A percentile compares a stretch with the other conserved stretches of the same genome.
Conservation (phyloP, 352 stramenopile genomes). For the Pythium aristosporum region DNA sequence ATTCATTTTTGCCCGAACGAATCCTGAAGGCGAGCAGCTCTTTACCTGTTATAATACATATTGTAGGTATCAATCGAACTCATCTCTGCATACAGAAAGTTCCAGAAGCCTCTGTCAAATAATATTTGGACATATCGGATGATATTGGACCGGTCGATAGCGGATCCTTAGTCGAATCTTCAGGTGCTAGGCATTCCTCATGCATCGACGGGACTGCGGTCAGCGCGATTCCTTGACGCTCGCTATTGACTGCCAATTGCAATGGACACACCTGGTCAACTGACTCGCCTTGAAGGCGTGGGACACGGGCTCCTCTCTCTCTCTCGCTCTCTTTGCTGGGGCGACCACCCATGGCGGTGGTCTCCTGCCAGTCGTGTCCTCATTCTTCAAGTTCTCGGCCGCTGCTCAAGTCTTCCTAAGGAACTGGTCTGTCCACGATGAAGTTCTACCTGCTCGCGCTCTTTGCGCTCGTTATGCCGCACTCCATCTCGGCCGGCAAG, state of each 20-base stretch:
- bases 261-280: not conserved
- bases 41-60: not conserved
- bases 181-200: not conserved
- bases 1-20: slow-evolving; percentile 12
- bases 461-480: slow-evolving; percentile 29
- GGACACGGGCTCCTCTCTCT: too few relatives aligned
- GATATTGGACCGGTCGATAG: not conserved
- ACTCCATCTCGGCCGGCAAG: slow-evolving; percentile 21
- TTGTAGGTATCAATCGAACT: not conserved
- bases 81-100: too few relatives aligned
- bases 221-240: not conserved
- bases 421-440: slow-evolving; percentile 22
- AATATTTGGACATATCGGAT: not conserved
- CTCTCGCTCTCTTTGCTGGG: too few relatives aligned
- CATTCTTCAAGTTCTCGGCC: slow-evolving; percentile 23
- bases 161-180: slow-evolving; percentile 15
- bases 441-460: slow-evolving; percentile 35
- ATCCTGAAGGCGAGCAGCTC: slow-evolving; percentile 4
- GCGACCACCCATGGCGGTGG: too few relatives aligned
- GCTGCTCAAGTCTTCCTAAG: slow-evolving; percentile 13
- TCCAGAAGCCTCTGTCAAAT: not conserved
- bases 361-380: not conserved
- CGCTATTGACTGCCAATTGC: not conserved
- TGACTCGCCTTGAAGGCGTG: too few relatives aligned
- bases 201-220: slow-evolving; percentile 7